Percentiles rank a stretch among this genome's conserved stretches.
Evolutionary conservation across 2,329 filamentous ascomycete species (phyloP).

Genomic region (Arthrobotrys entomopaga): DNA sequence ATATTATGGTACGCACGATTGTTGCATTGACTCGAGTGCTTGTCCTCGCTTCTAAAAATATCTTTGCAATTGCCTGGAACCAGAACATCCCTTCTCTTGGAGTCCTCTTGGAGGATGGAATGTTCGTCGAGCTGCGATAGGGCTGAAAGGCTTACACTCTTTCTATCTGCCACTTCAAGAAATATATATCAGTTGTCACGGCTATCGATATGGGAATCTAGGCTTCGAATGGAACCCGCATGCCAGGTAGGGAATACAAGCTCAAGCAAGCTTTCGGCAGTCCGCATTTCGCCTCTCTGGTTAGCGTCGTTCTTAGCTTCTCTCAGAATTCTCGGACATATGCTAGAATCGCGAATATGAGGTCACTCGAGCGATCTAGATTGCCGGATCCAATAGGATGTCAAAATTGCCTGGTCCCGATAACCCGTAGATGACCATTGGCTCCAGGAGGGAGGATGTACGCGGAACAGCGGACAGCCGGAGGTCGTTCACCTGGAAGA

Average conservation of each 20-base stretch:
- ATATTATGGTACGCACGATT: too few species aligned
- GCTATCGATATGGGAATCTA: neutral
- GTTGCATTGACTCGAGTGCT: too few species aligned
- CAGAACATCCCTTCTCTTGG: too few species aligned
- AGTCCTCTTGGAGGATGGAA: too few species aligned
- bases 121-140: slow-evolving; percentile 2
- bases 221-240: neutral
- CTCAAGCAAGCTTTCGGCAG: slow-evolving; percentile 22
- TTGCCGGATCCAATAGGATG: neutral
- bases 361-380: neutral
- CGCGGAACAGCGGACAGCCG: slow-evolving; percentile 20
- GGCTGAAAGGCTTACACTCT: slow-evolving; percentile 8
- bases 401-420: neutral
- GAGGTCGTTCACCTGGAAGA: slow-evolving; percentile 1
- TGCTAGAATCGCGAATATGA: slow-evolving; percentile 1
- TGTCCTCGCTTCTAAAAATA: too few species aligned
- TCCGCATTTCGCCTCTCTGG: slow-evolving; percentile 2
- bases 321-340: neutral
- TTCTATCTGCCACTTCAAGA: neutral
- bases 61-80: too few species aligned
- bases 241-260: neutral
- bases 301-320: neutral
- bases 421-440: neutral
- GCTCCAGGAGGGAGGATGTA: slow-evolving; percentile 3
- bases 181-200: neutral